Evolutionary conservation across 345 rosid species (phyloP), one percentile per base, ranked within the genome.

Genomic region (Eucalyptus polybractea): DNA sequence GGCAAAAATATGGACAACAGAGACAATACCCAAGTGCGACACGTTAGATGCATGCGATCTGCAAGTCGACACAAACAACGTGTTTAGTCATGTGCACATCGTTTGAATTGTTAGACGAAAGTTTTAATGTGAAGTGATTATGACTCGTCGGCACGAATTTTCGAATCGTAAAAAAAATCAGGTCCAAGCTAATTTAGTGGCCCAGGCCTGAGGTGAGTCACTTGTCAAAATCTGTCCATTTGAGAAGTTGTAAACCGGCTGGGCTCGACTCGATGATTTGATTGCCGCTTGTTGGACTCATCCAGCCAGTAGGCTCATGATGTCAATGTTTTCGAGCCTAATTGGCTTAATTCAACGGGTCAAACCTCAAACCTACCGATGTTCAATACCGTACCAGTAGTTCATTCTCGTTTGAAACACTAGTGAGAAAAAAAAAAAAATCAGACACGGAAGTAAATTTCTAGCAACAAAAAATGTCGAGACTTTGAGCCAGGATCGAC

Each of bases 131-230:
- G 16, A n/a, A n/a, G 40, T 29, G 37, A 62, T 13, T 15, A n/a
- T 65, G 40, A n/a, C 76, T 15, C 0, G 21, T 0, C 0, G 10
- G 19, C 40, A 14, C 0, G 6, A n/a, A 65, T n/a, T 65, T 62
- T 15, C 6, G 3, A 8, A 10, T 10, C 81, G 2, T 72, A 0
- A 5, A 33, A 31, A 33, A 33, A 1, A 19, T 69, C 2, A 17
- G 12, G 80, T 69, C 24, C 13, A 17, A 69, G 13, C 13, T 33
- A 33, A 69, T 17, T 17, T 37, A 33, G 44, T 8, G 80, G 80
- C 80, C 42, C 25, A 69, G 80, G 44, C 44, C 13, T 31, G 6
- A 31, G 22, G 11, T 33, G 22, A 69, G 42, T 37, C 80, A 69
- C 80, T 16, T 16, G 22, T 31, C 80, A 69, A 69, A 69, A 31